phyloP scores from a whole-genome alignment of 768 basidiomycete genomes.

The Boletus rubroflammeus region DNA sequence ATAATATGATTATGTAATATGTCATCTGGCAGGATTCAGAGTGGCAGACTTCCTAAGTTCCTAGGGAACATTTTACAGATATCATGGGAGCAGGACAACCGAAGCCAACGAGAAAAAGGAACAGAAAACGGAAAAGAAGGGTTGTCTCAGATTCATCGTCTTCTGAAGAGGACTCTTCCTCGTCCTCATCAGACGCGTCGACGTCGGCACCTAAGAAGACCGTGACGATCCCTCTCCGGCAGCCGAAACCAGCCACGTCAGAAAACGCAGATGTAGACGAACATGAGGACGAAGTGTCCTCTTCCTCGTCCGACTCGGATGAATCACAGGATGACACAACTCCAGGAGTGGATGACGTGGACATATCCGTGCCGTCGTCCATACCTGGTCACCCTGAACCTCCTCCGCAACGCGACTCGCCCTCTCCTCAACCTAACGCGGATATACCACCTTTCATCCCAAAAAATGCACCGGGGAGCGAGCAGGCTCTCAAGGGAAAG shows the following conservation, averaged over 20 bases:
- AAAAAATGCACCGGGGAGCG: conserved; percentile 36
- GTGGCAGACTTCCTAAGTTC: too few relatives aligned
- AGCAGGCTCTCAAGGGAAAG: conserved; percentile 55
- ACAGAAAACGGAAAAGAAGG: conserved; percentile 54
- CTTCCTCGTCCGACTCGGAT: conserved; percentile 23
- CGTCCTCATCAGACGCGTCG: conserved; percentile 18
- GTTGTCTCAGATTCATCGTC: conserved; percentile 42
- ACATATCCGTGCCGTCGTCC: background rate
- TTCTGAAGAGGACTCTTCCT: conserved; percentile 33
- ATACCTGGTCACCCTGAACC: background rate
- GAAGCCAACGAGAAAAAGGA: conserved; percentile 41
- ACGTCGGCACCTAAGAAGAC: conserved; percentile 8
- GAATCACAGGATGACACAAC: conserved; percentile 5
- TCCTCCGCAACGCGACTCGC: conserved; percentile 19
- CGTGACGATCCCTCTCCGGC: conserved; percentile 8
- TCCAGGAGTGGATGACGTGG: conserved; percentile 2
- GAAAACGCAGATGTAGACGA: conserved; percentile 2
- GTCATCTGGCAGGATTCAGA: too few relatives aligned
- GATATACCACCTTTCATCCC: conserved; percentile 59
- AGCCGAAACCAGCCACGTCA: background rate
- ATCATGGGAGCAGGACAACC: conserved; percentile 29
- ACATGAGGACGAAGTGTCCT: conserved; percentile 9
- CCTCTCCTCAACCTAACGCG: conserved; percentile 19
- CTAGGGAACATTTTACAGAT: too few relatives aligned
- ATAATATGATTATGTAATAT: too few relatives aligned